Evolutionary conservation across 139 green algal genomes (phyloP).

Genomic region (Chlamydomonas eustigma): DNA sequence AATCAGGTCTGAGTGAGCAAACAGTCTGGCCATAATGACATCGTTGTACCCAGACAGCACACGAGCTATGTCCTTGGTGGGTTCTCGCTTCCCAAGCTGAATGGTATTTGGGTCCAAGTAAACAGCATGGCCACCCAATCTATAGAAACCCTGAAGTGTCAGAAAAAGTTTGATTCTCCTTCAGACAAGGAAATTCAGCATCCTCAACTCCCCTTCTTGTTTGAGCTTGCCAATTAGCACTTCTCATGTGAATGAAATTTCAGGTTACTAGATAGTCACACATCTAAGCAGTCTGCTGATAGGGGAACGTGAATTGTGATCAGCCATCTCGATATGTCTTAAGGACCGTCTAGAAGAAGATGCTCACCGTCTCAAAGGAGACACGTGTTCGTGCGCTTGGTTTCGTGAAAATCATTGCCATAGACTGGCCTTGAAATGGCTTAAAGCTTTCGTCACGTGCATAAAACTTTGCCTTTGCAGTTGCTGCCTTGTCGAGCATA

Average conservation of each 20-base stretch:
- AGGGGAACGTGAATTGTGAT: too few relatives aligned
- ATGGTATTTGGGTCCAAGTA: conserved; percentile 60
- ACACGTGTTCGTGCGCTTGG: conserved; percentile 92
- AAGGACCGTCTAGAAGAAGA: too few relatives aligned
- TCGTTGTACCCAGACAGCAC: conserved; percentile 92
- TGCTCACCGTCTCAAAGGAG: conserved; percentile 94
- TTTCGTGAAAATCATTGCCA: conserved; percentile 99
- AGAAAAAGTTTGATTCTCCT: too few relatives aligned
- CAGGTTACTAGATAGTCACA: too few relatives aligned
- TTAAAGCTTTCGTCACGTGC: conserved; percentile 77
- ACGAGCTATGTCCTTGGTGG: conserved; percentile 90
- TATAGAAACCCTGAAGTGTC: conserved; percentile 92
- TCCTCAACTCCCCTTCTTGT: too few relatives aligned
- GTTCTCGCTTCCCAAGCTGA: conserved; percentile 93
- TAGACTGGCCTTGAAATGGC: conserved; percentile 85
- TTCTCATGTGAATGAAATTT: too few relatives aligned
- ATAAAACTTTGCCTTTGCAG: conserved; percentile 83
- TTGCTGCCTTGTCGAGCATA: conserved; percentile 75
- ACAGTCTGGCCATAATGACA: conserved; percentile 97
- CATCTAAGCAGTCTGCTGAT: too few relatives aligned
- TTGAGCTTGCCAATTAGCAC: too few relatives aligned
- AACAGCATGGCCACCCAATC: conserved; percentile 89
- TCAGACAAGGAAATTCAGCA: too few relatives aligned
- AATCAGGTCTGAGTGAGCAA: conserved; percentile 89
- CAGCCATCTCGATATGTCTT: too few relatives aligned